These are phyloP conservation scores for Neurospora sublineolata DNA, from an alignment of 495 filamentous ascomycete genomes.

Conservation along the genomic window DNA sequence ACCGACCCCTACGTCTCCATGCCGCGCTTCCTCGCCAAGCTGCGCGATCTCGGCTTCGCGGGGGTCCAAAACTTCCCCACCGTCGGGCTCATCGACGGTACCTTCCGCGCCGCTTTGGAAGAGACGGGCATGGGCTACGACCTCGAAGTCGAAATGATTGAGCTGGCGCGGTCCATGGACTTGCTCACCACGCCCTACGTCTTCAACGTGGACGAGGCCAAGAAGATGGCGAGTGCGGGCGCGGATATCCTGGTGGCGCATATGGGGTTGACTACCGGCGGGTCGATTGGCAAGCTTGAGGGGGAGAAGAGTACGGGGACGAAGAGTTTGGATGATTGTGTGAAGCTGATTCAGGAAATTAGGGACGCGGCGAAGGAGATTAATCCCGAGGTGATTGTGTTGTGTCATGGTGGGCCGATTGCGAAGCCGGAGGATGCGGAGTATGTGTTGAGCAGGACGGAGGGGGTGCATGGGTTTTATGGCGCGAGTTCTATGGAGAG, in stretches of 20 bases:
- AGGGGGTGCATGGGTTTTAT: conserved; percentile 58
- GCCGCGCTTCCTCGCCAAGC: conserved; percentile 42
- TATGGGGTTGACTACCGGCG: conserved; percentile 55
- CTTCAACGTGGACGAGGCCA: conserved; percentile 47
- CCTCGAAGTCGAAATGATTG: conserved; percentile 53
- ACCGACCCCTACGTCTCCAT: conserved; percentile 55
- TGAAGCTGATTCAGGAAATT: conserved; percentile 48
- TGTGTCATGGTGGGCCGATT: conserved; percentile 62
- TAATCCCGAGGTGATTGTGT: conserved; percentile 47
- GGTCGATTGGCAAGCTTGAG: conserved; percentile 39
- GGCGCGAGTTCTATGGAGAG: conserved; percentile 63
- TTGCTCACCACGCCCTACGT: conserved; percentile 60
- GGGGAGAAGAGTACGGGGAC: conserved; percentile 33
- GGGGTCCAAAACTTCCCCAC: conserved; percentile 68
- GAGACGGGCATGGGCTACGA: conserved; percentile 61
- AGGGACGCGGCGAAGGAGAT: conserved; percentile 45
- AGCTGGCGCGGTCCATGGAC: conserved; percentile 41
- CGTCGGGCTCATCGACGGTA: conserved; percentile 58
- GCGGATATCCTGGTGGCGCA: conserved; percentile 61
- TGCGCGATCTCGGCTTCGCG: conserved; percentile 48
- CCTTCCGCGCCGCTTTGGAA: conserved; percentile 53
- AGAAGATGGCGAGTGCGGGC: conserved; percentile 48
- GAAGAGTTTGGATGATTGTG: conserved; percentile 51
- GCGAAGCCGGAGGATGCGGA: conserved; percentile 49
- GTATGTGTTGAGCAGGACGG: conserved; percentile 46